These are phyloP conservation scores for Xylaria sp. DNA, from an alignment of 2,329 filamentous ascomycete genomes.

Conservation along the genomic window DNA sequence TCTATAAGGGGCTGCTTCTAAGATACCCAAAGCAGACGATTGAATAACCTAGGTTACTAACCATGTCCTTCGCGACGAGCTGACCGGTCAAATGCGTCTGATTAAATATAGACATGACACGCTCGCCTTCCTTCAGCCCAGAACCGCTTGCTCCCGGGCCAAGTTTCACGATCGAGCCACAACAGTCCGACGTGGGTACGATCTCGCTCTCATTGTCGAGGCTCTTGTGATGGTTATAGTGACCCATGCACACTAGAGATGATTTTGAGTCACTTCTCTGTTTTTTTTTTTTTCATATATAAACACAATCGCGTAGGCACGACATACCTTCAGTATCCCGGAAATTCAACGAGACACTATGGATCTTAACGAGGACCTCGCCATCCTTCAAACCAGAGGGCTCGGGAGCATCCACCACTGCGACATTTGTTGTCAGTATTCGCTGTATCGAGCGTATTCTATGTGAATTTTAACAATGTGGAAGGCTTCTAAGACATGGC, in stretches of 20 bases:
- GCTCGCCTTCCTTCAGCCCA: constrained; percentile 66
- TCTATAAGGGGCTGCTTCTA: background rate
- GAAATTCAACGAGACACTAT: constrained; percentile 61
- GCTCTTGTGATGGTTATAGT: constrained; percentile 73
- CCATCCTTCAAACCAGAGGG: constrained; percentile 58
- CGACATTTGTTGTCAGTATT: background rate
- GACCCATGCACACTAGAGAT: constrained; percentile 68
- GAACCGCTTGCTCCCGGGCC: constrained; percentile 57
- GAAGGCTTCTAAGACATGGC: too few relatives aligned
- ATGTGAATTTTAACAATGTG: background rate
- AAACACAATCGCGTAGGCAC: constrained; percentile 20
- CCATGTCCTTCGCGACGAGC: constrained; percentile 65
- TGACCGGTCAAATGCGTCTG: constrained; percentile 69
- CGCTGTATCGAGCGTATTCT: background rate
- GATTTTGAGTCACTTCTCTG: background rate
- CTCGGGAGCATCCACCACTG: constrained; percentile 56
- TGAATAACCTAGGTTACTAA: constrained; percentile 10
- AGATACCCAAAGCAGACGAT: too few relatives aligned
- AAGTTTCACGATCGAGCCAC: constrained; percentile 67
- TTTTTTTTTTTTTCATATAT: background rate
- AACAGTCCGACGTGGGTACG: constrained; percentile 78
- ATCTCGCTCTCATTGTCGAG: constrained; percentile 57
- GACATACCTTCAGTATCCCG: constrained; percentile 61
- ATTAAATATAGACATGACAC: constrained; percentile 75
- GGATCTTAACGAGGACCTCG: constrained; percentile 63